Percentiles rank a stretch among this genome's conserved stretches.
Conservation (phyloP, 1,139 yeast genomes). For the Magnusiomyces suaveolens region DNA sequence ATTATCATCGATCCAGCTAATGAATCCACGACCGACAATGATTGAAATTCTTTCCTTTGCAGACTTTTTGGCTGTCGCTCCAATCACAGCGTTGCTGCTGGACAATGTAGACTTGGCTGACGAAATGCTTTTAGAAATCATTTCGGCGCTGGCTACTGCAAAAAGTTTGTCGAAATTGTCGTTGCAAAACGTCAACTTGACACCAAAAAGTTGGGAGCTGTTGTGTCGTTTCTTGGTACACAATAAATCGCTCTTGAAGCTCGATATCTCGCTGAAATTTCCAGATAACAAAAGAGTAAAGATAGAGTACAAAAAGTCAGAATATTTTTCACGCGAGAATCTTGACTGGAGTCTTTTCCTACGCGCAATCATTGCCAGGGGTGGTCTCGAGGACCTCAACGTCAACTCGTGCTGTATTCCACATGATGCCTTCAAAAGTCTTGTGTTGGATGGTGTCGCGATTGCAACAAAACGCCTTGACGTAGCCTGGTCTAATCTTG, state of each 20-base stretch:
- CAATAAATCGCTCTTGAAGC: conserved; percentile 49
- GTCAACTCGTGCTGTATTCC: conserved; percentile 69
- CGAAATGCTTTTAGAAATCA: conserved; percentile 59
- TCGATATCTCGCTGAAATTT: conserved; percentile 38
- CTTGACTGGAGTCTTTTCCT: conserved; percentile 73
- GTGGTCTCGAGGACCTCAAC: conserved; percentile 75
- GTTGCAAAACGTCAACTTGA: conserved; percentile 67
- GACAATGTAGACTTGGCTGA: conserved; percentile 75
- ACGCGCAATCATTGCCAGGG: conserved; percentile 46
- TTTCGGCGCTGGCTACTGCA: conserved; percentile 52
- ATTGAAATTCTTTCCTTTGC: conserved; percentile 82
- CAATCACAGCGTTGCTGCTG: conserved; percentile 66
- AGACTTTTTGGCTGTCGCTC: conserved; percentile 78
- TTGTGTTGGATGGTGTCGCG: conserved; percentile 47
- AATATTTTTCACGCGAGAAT: conserved; percentile 42
- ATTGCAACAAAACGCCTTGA: conserved; percentile 62
- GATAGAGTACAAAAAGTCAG: conserved; percentile 12
- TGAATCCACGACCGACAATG: conserved; percentile 84
- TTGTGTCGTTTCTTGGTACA: conserved; percentile 61
- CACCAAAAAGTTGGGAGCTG: conserved; percentile 59
- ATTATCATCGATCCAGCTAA: conserved; percentile 61
- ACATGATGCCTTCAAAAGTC: conserved; percentile 36
- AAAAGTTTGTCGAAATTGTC: conserved; percentile 64
- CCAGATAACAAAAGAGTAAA: conserved; percentile 11
- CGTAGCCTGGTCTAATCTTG: conserved; percentile 61